Conservation (phyloP, 106 monocot species). For the Platanthera zijinensis region DNA sequence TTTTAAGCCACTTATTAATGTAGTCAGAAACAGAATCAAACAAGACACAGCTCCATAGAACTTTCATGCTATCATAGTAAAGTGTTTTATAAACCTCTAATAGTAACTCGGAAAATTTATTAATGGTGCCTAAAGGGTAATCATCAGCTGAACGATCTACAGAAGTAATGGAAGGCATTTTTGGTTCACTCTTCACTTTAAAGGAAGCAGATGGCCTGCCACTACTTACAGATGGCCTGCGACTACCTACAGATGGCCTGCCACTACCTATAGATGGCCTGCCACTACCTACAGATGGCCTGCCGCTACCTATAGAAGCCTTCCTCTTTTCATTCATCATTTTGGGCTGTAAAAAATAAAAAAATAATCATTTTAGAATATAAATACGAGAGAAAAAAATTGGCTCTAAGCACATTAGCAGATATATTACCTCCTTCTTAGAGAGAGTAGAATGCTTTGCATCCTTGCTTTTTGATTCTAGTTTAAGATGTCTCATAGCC, state of each 20-base stretch:
- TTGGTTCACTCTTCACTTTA: slow-evolving; percentile 14
- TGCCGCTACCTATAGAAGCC: no score
- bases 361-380: neutral
- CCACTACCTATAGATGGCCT: neutral
- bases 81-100: slow-evolving; percentile 28
- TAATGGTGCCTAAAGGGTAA: slow-evolving; percentile 6
- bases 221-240: slow-evolving; percentile 4
- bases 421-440: slow-evolving; percentile 19
- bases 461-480: slow-evolving; percentile 19
- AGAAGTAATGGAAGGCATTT: slow-evolving; percentile 1
- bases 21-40: slow-evolving; percentile 53
- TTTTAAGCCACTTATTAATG: slow-evolving; percentile 52
- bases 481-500: slow-evolving; percentile 16
- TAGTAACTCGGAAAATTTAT: slow-evolving; percentile 39
- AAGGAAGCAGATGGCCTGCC: slow-evolving; percentile 7
- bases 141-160: slow-evolving; percentile 5
- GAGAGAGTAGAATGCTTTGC: slow-evolving; percentile 13
- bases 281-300: slow-evolving; percentile 3
- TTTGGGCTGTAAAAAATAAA: slow-evolving; percentile 19
- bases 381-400: neutral
- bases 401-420: neutral
- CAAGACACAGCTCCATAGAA: slow-evolving; percentile 64
- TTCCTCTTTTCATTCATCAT: slow-evolving; percentile 14
- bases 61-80: slow-evolving; percentile 62
- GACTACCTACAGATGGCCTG: no score